Base-by-base conservation (phyloP, 2,329 filamentous ascomycete genomes). In the Fusarium sarcochroum region DNA sequence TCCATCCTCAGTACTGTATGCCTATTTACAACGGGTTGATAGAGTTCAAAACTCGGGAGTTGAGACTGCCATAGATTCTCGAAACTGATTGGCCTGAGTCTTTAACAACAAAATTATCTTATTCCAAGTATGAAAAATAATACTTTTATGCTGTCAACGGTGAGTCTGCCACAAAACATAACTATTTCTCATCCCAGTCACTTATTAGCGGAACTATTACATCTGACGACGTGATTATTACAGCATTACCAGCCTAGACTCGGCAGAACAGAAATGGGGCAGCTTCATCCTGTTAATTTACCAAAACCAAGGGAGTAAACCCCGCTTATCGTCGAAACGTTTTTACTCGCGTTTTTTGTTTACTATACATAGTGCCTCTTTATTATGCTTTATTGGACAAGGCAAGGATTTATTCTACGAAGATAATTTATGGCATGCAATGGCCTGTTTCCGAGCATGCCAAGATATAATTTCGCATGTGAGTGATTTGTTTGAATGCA, bases 391-490 rank as follows among this genome's bases (percentile, higher is more conserved):
- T 47, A 48, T 59, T 41, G 21, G 32, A 57, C 42, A 35, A 41
- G 21, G 32, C 56, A 59, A 41, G 51, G 51, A 42, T 59, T 40
- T 35, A 34, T 41, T 42, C 32, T 35, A 52, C 44, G 51, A 37
- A 23, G 38, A 21, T 40, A 58, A 40, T 44, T 25, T 18, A 14
- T 21, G 18, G 30, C 25, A 40, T 52, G 46, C 15, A 23, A 65
- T 53, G 46, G 47, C 37, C 21, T 58, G 55, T 58, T 58, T 54
- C 49, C 10, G 17, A 21, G 30, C n/a, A 15, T 56, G 41, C 40
- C 58, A 38, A 50, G 40, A 37, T 20, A 59, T 32, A 59, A 65
- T 64, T 23, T 64, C 53, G 41, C 51, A 56, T 65, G 20, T 34
- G 30, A 42, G 37, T 47, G 23, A 48, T 50, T 50, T 48, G 54